Conservation (phyloP, 2,329 filamentous ascomycete species). For the Cladosporium sp. region DNA sequence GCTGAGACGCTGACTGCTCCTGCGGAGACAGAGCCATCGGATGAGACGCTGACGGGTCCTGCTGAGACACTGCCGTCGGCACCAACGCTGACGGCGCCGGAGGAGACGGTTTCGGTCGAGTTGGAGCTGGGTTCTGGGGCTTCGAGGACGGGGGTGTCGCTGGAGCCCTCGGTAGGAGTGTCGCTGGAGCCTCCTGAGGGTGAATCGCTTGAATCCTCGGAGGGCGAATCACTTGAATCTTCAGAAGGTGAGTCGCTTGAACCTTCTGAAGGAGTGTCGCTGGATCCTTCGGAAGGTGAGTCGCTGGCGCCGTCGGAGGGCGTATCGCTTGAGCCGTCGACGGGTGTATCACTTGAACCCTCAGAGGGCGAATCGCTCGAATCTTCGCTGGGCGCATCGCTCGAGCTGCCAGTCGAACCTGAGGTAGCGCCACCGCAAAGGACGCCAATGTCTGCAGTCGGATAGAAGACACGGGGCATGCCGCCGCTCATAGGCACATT, state of each 20-base stretch:
- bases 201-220: not conserved
- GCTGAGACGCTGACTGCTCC: not conserved
- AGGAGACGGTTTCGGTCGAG: not conserved
- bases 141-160: not conserved
- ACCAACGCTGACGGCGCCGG: not conserved
- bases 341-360: not conserved
- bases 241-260: not conserved
- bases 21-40: not conserved
- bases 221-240: not conserved
- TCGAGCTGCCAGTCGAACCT: not conserved
- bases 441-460: constrained; percentile 27
- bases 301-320: not conserved
- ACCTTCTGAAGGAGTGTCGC: not conserved
- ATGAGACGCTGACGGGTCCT: not conserved
- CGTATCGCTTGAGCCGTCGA: not conserved
- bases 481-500: constrained; percentile 41
- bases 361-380: too few species aligned
- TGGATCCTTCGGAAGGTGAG: not conserved
- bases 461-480: constrained; percentile 41
- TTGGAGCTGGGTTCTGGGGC: not conserved
- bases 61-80: not conserved
- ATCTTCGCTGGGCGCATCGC: not conserved
- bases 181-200: not conserved
- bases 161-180: not conserved
- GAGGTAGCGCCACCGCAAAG: constrained; percentile 16